Base-by-base conservation (phyloP, 306 rosid species). In the barrel medic (Medicago truncatula) region DNA sequence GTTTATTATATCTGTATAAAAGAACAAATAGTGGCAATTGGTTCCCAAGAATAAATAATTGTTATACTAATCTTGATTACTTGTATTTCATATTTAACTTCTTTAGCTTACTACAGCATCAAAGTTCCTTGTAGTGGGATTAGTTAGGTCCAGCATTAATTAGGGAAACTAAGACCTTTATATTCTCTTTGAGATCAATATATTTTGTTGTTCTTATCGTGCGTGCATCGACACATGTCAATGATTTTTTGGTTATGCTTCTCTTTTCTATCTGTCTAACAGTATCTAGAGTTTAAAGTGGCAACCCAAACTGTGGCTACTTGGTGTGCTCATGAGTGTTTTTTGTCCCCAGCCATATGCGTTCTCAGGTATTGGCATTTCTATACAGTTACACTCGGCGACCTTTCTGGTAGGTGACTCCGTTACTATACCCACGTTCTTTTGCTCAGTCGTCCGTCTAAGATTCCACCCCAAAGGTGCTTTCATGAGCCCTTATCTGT, bases 31-130 rank as follows among this genome's bases (percentile, higher is more conserved):
- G 53, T 38, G 43, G 50, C 49, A 21, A 75, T 49, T 43, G 31
- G 63, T 75, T 6, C 73, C 60, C 20, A 16, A 59, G 60, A 68
- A 17, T 67, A n/a, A 1, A 38, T 4, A 49, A 47, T 38, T 59
- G 36, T 38, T 59, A 9, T 66, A 56, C 75, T 20, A 44, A 41
- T 73, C 60, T 38, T 25, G 49, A 43, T 76, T 65, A 67, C 43
- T 23, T 66, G 17, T 36, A 52, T 66, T 76, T 17, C 63, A 69
- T 46, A 17, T 58, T 18, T 58, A 17, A 11, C 18, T 11, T 25
- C 46, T 23, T 25, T n/a, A 25, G 23, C 75, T 25, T 52, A 31
- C 7, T 58, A 23, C 44, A 17, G 9, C 47, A 47, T 69, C 63
- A 31, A 44, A 25, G 36, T 66, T 66, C 41, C 8, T n/a, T 66